Base-by-base conservation (phyloP, 1,284 basidiomycete genomes). In the Apiotrichum domesticum region DNA sequence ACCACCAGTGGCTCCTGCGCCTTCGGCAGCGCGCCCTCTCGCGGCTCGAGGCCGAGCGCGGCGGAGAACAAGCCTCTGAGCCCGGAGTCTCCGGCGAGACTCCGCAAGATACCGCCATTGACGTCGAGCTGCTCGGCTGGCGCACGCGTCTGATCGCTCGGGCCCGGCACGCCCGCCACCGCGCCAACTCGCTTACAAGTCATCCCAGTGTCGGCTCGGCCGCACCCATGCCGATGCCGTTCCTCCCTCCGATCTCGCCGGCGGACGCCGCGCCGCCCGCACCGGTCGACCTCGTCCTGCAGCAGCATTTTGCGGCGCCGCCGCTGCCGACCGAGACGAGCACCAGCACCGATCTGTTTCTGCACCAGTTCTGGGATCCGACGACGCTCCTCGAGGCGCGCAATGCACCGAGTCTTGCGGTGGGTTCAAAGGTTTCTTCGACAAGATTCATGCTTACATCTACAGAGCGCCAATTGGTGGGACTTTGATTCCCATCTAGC, bases 301-400 rank as follows among this genome's bases (percentile, higher is more conserved):
- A 59, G 48, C 58, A 59, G 44, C 58, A 59, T 45, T 59, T 59
- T 51, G 58, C 46, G 6, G 41, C 10, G 6, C 51, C 52, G 3
- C 13, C 41, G 1, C 10, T 8, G 21, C 8, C 35, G 33, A 5
- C 39, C 10, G 32, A 11, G 2, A 15, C 9, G 4, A 35, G 11
- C 13, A 4, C 15, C 15, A 33, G 43, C 32, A 13, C 21, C 66
- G 37, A 39, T 65, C 53, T 54, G 65, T 43, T 70, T 58, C 54
- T 75, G 65, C 61, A 72, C 65, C 56, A 73, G 68, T 57, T 75
- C 71, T 60, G 62, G 69, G 54, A 75, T 66, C 61, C 61, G 7
- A 59, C 55, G 34, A 56, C 52, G 29, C 54, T 63, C 9, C 55
- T 58, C 35, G 57, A 59, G 45, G 45, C 50, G 37, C 34, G 57